A percentile compares a stretch with the other conserved stretches of the same genome.
phyloP scores from a whole-genome alignment of 2,329 filamentous ascomycete species.

The Colletotrichum sp. region DNA sequence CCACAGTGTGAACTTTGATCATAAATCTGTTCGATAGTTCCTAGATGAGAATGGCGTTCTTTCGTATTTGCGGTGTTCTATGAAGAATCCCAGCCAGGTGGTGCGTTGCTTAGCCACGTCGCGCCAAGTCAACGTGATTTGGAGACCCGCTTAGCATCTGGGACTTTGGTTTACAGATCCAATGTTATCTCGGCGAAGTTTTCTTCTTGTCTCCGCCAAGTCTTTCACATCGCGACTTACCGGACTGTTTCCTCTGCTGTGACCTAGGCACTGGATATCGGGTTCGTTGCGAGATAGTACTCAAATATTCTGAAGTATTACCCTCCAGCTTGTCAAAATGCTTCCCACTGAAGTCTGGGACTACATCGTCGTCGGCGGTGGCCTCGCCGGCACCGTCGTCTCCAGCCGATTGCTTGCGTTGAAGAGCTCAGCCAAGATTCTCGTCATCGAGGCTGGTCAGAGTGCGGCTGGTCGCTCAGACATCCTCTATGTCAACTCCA shows the following conservation, averaged over 20 bases:
- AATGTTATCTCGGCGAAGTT: background rate
- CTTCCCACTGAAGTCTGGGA: constrained; percentile 24
- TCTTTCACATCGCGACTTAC: background rate
- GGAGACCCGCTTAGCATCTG: background rate
- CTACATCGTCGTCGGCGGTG: constrained; percentile 43
- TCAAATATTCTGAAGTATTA: background rate
- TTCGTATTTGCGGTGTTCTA: background rate
- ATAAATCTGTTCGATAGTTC: background rate
- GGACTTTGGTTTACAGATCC: background rate
- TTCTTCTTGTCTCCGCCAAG: background rate
- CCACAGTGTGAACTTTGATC: background rate
- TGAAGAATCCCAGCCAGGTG: background rate
- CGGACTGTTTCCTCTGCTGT: background rate
- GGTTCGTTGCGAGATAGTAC: background rate
- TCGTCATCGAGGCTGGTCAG: constrained; percentile 42
- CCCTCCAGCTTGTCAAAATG: background rate
- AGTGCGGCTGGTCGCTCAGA: constrained; percentile 15
- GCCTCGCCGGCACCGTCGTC: constrained; percentile 39
- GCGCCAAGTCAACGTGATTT: background rate
- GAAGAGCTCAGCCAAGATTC: constrained; percentile 30
- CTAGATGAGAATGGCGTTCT: background rate
- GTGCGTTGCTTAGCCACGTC: background rate
- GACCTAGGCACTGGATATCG: background rate
- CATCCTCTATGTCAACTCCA: constrained; percentile 2
- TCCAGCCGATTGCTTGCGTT: constrained; percentile 33